phyloP scores from a whole-genome alignment of 805 yeast species.

The Candida schatavii region DNA sequence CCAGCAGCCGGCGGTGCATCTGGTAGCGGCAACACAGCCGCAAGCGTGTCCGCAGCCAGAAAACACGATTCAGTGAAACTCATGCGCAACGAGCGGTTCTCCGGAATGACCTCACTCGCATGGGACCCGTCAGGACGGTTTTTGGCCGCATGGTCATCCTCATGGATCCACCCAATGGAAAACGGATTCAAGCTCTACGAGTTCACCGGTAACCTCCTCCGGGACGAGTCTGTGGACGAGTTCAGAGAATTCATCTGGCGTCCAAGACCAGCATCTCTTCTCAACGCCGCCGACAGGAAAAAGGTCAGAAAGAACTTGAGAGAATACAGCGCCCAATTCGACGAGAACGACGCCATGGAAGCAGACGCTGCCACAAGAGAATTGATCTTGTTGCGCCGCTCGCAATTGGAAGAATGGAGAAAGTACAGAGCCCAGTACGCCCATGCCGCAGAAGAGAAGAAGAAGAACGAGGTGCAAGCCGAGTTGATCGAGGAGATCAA shows the following conservation, averaged over 20 bases:
- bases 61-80: slow-evolving; percentile 58
- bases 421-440: slow-evolving; percentile 59
- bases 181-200: slow-evolving; percentile 90
- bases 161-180: slow-evolving; percentile 79
- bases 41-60: slow-evolving; percentile 43
- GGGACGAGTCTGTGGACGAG: slow-evolving; percentile 75
- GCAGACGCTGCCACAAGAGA: slow-evolving; percentile 90
- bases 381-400: slow-evolving; percentile 79
- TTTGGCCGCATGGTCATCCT: slow-evolving; percentile 82
- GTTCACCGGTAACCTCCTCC: slow-evolving; percentile 71
- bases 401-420: slow-evolving; percentile 80
- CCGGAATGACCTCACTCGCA: slow-evolving; percentile 75
- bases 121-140: slow-evolving; percentile 98
- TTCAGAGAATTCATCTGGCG: slow-evolving; percentile 94
- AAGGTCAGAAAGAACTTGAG: slow-evolving; percentile 85
- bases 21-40: slow-evolving; percentile 27
- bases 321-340: slow-evolving; percentile 89
- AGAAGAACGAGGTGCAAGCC: slow-evolving; percentile 50
- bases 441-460: slow-evolving; percentile 33
- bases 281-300: slow-evolving; percentile 78
- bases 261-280: slow-evolving; percentile 85
- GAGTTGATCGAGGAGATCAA: slow-evolving; percentile 69
- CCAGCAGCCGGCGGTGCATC: slow-evolving; percentile 1
- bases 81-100: slow-evolving; percentile 60
- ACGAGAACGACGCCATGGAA: slow-evolving; percentile 93